phyloP scores from a whole-genome alignment of 1,284 basidiomycete species.

The Malassezia globosa region DNA sequence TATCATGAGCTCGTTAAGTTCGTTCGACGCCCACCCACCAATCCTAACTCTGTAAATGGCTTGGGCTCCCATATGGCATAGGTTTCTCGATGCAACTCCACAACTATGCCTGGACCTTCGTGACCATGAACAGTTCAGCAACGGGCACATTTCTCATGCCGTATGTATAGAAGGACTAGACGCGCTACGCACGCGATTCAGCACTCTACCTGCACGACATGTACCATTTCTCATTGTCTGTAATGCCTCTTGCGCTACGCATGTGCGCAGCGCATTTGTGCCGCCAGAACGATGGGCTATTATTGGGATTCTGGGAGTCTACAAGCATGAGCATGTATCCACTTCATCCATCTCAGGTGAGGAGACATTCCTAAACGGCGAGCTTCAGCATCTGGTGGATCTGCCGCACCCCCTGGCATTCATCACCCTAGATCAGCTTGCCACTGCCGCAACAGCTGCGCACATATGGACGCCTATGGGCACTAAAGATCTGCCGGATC shows the following conservation, averaged over 20 bases:
- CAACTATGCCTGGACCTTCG: constrained; percentile 15
- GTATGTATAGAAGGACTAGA: constrained; percentile 1
- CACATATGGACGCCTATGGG: neutral
- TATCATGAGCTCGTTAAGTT: too few species aligned
- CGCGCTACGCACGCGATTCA: constrained; percentile 10
- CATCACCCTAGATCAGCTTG: neutral
- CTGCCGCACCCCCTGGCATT: neutral
- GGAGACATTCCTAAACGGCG: too few species aligned
- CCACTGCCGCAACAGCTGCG: neutral
- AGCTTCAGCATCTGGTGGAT: neutral
- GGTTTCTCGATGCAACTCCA: neutral
- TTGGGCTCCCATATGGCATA: neutral
- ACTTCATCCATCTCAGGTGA: too few species aligned
- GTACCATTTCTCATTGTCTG: constrained; percentile 13
- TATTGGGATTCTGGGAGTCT: neutral
- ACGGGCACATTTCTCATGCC: constrained; percentile 9
- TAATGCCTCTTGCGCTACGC: neutral
- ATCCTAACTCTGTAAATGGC: too few species aligned
- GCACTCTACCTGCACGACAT: constrained; percentile 12
- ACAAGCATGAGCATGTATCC: too few species aligned
- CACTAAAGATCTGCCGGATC: neutral
- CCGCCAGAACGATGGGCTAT: constrained; percentile 14
- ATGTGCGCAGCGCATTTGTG: neutral
- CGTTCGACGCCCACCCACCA: too few species aligned
- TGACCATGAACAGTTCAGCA: neutral